These are phyloP conservation scores for Geotrichum candidum DNA, from an alignment of 1,139 yeast species.

Conservation along the genomic window DNA sequence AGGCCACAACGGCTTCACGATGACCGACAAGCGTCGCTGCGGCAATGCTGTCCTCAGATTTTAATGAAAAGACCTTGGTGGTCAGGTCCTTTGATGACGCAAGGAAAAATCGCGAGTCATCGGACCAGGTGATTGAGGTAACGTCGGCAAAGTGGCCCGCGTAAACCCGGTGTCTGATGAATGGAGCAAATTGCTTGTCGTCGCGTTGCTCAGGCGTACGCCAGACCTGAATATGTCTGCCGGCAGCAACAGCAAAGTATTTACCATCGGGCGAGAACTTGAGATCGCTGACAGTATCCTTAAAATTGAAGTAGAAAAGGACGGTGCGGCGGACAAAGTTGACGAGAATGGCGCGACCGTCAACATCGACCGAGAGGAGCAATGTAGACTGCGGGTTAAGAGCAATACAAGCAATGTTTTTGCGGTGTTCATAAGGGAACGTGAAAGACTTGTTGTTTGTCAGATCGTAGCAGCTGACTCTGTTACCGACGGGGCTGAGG, in stretches of 20 bases:
- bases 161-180: conserved; percentile 80
- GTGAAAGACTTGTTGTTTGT: conserved; percentile 82
- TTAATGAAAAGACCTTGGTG: conserved; percentile 75
- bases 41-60: conserved; percentile 68
- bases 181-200: conserved; percentile 89
- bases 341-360: conserved; percentile 88
- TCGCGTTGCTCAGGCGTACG: conserved; percentile 67
- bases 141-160: conserved; percentile 92
- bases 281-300: conserved; percentile 65
- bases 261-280: conserved; percentile 87
- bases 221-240: conserved; percentile 88
- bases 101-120: conserved; percentile 79
- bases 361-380: conserved; percentile 73
- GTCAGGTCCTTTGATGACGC: conserved; percentile 89
- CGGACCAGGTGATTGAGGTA: conserved; percentile 77
- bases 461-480: conserved; percentile 84
- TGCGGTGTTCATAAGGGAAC: conserved; percentile 86
- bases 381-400: conserved; percentile 77
- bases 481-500: conserved; percentile 89
- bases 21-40: conserved; percentile 90
- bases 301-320: conserved; percentile 92
- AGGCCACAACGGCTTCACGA: conserved; percentile 77
- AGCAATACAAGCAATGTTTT: conserved; percentile 73
- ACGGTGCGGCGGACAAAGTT: conserved; percentile 80
- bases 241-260: conserved; percentile 79